These are phyloP conservation scores for Nemania sp. DNA, from an alignment of 2,329 filamentous ascomycete species.

Conservation along the genomic window DNA sequence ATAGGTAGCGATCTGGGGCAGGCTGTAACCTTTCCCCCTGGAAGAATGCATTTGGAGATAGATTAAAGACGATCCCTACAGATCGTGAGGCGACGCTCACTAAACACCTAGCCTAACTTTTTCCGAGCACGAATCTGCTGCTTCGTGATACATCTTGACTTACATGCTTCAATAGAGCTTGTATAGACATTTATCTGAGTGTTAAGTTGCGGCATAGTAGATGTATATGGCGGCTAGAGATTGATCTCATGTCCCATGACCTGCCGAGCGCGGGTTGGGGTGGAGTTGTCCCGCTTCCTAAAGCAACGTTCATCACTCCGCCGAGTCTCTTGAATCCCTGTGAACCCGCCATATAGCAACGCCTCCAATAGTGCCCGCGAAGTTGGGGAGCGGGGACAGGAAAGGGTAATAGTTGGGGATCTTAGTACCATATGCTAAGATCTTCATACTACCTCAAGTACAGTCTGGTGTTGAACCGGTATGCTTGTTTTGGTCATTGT, in stretches of 20 bases:
- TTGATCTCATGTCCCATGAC: no score
- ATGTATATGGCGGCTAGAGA: no score
- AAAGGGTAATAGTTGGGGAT: no score
- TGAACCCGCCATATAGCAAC: background rate
- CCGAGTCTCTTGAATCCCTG: background rate
- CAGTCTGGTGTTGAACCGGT: no score
- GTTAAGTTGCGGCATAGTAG: no score
- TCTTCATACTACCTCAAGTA: no score
- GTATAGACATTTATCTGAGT: no score
- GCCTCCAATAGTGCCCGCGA: no score
- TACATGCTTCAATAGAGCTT: no score
- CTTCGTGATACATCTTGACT: background rate
- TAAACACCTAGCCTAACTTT: background rate
- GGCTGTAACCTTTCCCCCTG: constrained; percentile 13
- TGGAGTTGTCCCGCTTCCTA: background rate
- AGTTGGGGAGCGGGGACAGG: no score
- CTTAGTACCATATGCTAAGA: no score
- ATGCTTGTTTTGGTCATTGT: no score
- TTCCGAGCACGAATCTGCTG: background rate
- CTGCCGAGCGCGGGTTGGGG: background rate
- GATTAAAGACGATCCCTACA: constrained; percentile 8
- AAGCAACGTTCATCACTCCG: background rate
- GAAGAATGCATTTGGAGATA: constrained; percentile 17
- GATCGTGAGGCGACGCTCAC: background rate
- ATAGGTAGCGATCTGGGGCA: background rate